Base-by-base conservation (phyloP, 805 yeast genomes). In the Schizosaccharomyces cryophilus region DNA sequence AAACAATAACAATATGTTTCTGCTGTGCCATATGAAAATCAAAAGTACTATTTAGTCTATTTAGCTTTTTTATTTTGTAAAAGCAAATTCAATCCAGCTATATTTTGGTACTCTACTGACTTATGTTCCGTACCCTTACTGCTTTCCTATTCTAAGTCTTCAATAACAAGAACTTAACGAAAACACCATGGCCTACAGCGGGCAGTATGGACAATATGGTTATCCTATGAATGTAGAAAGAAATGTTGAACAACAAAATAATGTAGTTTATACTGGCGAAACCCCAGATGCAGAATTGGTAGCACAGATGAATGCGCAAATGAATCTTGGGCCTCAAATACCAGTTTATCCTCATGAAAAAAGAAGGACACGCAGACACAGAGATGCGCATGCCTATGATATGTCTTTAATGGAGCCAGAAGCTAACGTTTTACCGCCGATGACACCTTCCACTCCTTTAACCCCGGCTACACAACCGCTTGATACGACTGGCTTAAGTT, bases 341-440 rank as follows among this genome's bases (percentile, higher is more conserved):
- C 30, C 21, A 9, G 21, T 11, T 6, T 21, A 45, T 19, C 26
- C 51, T 45, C 51, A n/a, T 15, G 26, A 45, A n/a, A n/a, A 7
- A 7, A n/a, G 26, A 45, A 21, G 56, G 6, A 17, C 30, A 17
- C 21, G 35, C 7, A n/a, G 35, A 5, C 56, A 51, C 17, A 51
- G 31, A 29, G 56, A 51, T 29, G 56, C 56, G 13, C 56, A 51
- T 51, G 56, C 56, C 7, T 51, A 51, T 51, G 56, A 51, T 51
- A 24, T 51, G 56, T 51, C 56, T 6, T 29, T 51, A 29, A 51
- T 29, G 26, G 51, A 45, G 7, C 26, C 51, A 19, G 56, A 51
- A 51, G 17, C 38, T 1, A 29, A 21, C 24, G 1, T 2, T n/a
- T 21, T 29, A 19, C 56, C 56, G 1, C 30, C 26, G 9, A 6